Evolutionary conservation across 2,329 filamentous ascomycete genomes (phyloP), one percentile per base, ranked within the genome.

Genomic region (Didymella glomerata): DNA sequence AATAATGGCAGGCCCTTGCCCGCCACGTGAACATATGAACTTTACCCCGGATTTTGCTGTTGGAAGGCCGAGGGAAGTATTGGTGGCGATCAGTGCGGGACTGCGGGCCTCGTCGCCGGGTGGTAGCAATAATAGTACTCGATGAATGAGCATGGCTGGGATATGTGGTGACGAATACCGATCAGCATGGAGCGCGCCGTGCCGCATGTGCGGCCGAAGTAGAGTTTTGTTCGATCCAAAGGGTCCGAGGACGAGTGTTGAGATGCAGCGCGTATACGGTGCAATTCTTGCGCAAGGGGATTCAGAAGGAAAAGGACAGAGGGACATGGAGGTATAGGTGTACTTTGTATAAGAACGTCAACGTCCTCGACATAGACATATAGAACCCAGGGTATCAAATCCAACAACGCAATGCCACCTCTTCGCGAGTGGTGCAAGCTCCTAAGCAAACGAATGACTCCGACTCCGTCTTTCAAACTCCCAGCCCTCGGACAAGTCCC

Each of bases 141-240:
- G 8, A 13, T 32, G 14, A 32, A 13, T 10, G 14, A 32, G 9
- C 13, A 24, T 30, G 47, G 24, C 47, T 20, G 16, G 49, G 28
- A 25, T 16, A 6, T 5, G 41, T 44, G 13, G 24, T 27, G 13
- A n/a, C 13, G 40, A 24, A 8, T 36, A 52, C 49, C 32, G 50
- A 53, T 53, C 41, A 53, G 41, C 42, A 7, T 40, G 50, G 50
- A 41, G 44, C 51, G 51, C 20, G 25, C 34, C 42, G 42, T 54
- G 44, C 51, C 32, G 28, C 16, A 27, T 7, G 20, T 13, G 24
- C 9, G 2, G 18, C 7, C n/a, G 11, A 13, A 24, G 16, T 8
- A 11, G 25, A 7, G 25, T 13, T 9, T n/a, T 25, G 13, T 50
- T n/a, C 3, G 34, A n/a, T 22, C n/a, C 25, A 28, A 41, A 27